Conservation (phyloP, 139 green algal genomes). For the Pleodorina starrii region DNA sequence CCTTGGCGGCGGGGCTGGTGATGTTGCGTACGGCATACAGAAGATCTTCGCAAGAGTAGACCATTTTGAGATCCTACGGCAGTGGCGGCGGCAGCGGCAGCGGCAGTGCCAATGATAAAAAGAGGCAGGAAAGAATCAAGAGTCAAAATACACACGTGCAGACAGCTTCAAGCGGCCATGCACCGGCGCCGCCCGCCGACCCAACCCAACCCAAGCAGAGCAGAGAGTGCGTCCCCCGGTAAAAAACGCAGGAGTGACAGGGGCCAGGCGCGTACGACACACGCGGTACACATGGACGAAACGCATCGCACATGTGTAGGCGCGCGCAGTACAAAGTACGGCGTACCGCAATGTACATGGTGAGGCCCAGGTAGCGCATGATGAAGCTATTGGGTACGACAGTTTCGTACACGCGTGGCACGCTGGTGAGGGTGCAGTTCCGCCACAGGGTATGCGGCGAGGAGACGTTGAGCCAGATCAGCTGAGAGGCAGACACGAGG, state of each 20-base stretch:
- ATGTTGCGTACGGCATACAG: neutral
- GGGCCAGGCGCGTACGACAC: neutral
- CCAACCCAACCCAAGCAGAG: too few species aligned
- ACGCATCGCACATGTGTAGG: too few species aligned
- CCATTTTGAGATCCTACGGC: neutral
- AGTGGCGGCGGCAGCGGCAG: too few species aligned
- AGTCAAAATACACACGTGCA: too few species aligned
- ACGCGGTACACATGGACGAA: neutral
- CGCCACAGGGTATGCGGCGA: neutral
- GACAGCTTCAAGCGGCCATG: too few species aligned
- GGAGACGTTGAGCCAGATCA: neutral
- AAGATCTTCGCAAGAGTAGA: neutral
- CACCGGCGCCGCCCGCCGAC: too few species aligned
- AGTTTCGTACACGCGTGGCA: neutral
- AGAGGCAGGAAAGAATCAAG: neutral
- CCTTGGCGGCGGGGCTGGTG: too few species aligned
- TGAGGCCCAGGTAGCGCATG: constrained; percentile 19
- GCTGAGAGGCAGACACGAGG: neutral
- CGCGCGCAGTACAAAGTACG: neutral
- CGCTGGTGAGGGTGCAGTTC: neutral
- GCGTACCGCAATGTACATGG: constrained; percentile 16
- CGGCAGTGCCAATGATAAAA: neutral
- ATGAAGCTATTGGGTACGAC: constrained; percentile 5
- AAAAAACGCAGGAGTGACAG: too few species aligned
- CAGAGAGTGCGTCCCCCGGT: too few species aligned